These are phyloP conservation scores for Alternaria burnsii DNA, from an alignment of 2,329 filamentous ascomycete genomes.

Conservation along the genomic window DNA sequence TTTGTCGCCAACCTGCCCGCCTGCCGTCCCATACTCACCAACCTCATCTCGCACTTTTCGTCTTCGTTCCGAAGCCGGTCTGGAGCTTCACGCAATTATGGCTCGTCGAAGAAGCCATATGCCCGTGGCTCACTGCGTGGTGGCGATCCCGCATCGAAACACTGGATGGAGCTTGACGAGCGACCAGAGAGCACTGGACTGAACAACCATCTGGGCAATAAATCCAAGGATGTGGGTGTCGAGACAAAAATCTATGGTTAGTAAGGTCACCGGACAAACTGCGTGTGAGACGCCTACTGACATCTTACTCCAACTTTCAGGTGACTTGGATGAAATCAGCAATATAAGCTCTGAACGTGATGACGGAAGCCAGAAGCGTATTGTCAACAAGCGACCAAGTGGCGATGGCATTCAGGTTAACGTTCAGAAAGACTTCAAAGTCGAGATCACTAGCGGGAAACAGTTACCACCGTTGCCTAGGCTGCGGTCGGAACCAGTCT, in stretches of 20 bases:
- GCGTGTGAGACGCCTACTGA: no score
- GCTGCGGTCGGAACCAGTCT: background rate
- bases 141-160: background rate
- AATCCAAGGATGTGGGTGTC: background rate
- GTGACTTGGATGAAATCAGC: conserved; percentile 4
- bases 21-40: conserved; percentile 14
- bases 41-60: conserved; percentile 9
- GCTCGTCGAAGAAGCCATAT: conserved; percentile 4
- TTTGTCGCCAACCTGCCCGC: conserved; percentile 15
- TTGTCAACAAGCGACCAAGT: background rate
- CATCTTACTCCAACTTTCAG: no score
- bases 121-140: background rate
- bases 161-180: conserved; percentile 14
- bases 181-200: background rate
- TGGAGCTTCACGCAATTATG: background rate
- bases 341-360: background rate
- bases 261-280: no score
- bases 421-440: conserved; percentile 10
- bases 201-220: background rate
- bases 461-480: background rate
- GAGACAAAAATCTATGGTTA: conserved; percentile 13
- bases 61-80: conserved; percentile 5
- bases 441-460: conserved; percentile 1
- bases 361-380: conserved; percentile 6
- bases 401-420: conserved; percentile 8